A percentile compares a stretch with the other conserved stretches of the same genome.
Conservation (phyloP, 495 filamentous ascomycete species). For the Cercophora sp. region DNA sequence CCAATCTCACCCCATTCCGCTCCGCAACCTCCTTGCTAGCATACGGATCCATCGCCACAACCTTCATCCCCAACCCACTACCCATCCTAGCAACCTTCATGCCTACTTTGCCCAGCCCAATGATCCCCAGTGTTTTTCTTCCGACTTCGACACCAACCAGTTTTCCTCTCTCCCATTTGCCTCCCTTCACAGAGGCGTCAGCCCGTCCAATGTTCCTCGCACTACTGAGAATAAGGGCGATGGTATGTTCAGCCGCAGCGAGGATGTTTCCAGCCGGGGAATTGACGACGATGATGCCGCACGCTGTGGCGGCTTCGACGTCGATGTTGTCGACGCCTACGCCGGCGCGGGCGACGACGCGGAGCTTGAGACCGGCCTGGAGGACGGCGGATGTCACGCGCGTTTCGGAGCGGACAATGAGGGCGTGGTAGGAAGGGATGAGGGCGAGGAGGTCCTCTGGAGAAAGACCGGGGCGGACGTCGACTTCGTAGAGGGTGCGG, state of each 20-base stretch:
- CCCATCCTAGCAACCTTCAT: slow-evolving; percentile 67
- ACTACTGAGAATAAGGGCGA: slow-evolving; percentile 62
- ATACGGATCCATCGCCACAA: slow-evolving; percentile 65
- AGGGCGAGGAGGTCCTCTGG: slow-evolving; percentile 52
- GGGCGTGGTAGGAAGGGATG: slow-evolving; percentile 60
- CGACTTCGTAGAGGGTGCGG: slow-evolving; percentile 49
- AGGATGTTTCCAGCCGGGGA: slow-evolving; percentile 65
- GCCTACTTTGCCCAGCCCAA: slow-evolving; percentile 71
- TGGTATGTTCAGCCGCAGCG: slow-evolving; percentile 66
- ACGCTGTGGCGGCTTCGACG: slow-evolving; percentile 58
- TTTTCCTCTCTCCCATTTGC: slow-evolving; percentile 65
- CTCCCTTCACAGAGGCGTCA: slow-evolving; percentile 54
- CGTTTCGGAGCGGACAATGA: slow-evolving; percentile 70
- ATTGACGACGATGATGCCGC: slow-evolving; percentile 69
- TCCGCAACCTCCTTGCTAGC: slow-evolving; percentile 57
- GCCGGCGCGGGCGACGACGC: slow-evolving; percentile 70
- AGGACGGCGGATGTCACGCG: slow-evolving; percentile 62
- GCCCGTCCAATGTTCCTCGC: slow-evolving; percentile 62
- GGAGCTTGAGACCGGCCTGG: slow-evolving; percentile 53
- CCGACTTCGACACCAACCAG: slow-evolving; percentile 68
- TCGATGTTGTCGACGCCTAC: slow-evolving; percentile 77
- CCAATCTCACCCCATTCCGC: slow-evolving; percentile 53
- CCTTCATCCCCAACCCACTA: slow-evolving; percentile 64
- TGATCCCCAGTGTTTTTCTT: slow-evolving; percentile 61
- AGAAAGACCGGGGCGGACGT: slow-evolving; percentile 51